Evolutionary conservation across 2,329 filamentous ascomycete genomes (phyloP).

Genomic region (Fusarium newnesense): DNA sequence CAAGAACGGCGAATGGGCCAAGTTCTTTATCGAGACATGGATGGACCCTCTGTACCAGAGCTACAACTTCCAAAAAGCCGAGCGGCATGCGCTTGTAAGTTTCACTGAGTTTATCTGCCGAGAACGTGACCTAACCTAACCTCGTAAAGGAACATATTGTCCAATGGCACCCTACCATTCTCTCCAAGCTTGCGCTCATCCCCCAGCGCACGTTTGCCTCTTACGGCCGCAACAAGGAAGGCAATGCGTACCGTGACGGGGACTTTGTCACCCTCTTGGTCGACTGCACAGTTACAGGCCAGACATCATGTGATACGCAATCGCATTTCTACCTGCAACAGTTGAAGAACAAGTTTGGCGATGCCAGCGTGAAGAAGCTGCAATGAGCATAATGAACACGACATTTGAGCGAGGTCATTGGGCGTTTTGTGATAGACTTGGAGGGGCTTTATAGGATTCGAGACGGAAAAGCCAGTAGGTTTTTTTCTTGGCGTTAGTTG

Average conservation of each 20-base stretch:
- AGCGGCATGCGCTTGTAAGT: constrained; percentile 86
- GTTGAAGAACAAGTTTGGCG: constrained; percentile 56
- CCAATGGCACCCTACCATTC: constrained; percentile 96
- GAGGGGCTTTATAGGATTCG: constrained; percentile 5
- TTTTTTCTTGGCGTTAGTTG: constrained; percentile 27
- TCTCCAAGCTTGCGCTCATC: constrained; percentile 89
- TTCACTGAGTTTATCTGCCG: background rate
- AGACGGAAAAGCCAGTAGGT: constrained; percentile 17
- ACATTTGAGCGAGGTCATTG: constrained; percentile 24
- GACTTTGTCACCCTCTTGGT: constrained; percentile 86
- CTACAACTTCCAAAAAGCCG: constrained; percentile 97
- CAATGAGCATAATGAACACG: constrained; percentile 25
- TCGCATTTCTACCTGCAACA: constrained; percentile 64
- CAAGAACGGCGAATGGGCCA: constrained; percentile 87
- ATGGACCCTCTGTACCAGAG: constrained; percentile 92
- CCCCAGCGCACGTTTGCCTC: constrained; percentile 86
- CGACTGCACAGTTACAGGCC: constrained; percentile 70
- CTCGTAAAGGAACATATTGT: constrained; percentile 78
- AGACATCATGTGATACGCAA: constrained; percentile 76
- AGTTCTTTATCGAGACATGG: constrained; percentile 94
- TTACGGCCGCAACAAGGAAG: constrained; percentile 69
- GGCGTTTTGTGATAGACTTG: constrained; percentile 32
- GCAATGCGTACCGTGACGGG: constrained; percentile 79
- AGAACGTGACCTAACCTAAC: constrained; percentile 38
- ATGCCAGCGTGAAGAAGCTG: background rate